These are phyloP conservation scores for Plenodomus tracheiphilus DNA, from an alignment of 2,329 filamentous ascomycete genomes.

Conservation along the genomic window DNA sequence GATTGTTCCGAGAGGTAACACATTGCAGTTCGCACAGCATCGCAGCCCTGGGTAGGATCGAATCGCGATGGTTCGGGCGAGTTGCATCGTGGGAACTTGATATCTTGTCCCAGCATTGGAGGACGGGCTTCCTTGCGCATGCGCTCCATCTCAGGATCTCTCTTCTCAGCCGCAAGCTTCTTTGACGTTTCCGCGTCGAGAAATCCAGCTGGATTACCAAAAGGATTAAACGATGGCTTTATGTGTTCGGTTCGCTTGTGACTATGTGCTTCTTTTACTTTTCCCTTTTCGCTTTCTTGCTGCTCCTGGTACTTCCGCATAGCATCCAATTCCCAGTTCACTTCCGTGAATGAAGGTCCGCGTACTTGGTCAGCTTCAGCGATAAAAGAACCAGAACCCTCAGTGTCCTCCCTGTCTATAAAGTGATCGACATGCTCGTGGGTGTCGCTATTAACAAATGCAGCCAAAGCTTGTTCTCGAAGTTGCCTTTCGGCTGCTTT, in stretches of 20 bases:
- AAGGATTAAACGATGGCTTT: slow-evolving; percentile 33
- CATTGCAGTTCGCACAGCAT: slow-evolving; percentile 55
- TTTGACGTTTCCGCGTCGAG: slow-evolving; percentile 27
- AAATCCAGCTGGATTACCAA: slow-evolving; percentile 45
- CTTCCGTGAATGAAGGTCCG: slow-evolving; percentile 66
- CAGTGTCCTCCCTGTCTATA: slow-evolving; percentile 60
- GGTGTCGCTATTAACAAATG: slow-evolving; percentile 71
- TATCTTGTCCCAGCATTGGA: slow-evolving; percentile 84
- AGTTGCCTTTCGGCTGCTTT: slow-evolving; percentile 79
- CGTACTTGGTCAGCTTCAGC: slow-evolving; percentile 45
- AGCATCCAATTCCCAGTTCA: slow-evolving; percentile 75
- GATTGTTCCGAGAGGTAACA: slow-evolving; percentile 55
- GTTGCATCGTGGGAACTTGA: slow-evolving; percentile 77
- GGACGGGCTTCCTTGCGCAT: slow-evolving; percentile 67
- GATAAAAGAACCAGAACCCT: slow-evolving; percentile 39
- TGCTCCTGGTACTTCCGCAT: slow-evolving; percentile 78
- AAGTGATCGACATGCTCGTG: slow-evolving; percentile 74
- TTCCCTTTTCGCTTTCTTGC: slow-evolving; percentile 38
- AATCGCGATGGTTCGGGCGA: slow-evolving; percentile 85
- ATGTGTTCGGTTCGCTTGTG: slow-evolving; percentile 25
- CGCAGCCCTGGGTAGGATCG: slow-evolving; percentile 69
- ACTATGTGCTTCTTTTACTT: slow-evolving; percentile 44
- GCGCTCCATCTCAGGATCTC: slow-evolving; percentile 52
- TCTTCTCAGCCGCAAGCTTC: slow-evolving; percentile 34
- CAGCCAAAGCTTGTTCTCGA: slow-evolving; percentile 74